Base-by-base conservation (phyloP, 192 early-diverging fungal species). In the Cetraspora pellucida region DNA sequence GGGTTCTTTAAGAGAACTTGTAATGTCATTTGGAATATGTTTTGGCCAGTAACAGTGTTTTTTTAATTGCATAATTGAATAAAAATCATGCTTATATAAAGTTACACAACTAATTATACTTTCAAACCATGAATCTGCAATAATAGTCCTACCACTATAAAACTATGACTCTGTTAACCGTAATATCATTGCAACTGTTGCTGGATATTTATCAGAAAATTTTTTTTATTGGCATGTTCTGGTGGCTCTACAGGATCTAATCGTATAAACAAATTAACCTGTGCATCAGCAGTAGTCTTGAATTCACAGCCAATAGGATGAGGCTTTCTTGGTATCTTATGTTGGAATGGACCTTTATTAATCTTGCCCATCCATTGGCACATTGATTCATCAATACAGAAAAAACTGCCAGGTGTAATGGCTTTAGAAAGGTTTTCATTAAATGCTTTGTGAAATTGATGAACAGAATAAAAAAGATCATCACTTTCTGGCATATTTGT, bases 141-240 rank as follows among this genome's bases (percentile, higher is more conserved):
- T 60, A 60, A 60, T 60, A 14, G 58, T 60, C n/a, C 58, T 60
- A 60, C 58, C 58, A 27, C 58, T 60, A 27, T 27, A 27, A 60
- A 60, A 60, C 58, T 60, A 60, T 60, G 58, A 21, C n/a, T 60
- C 58, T 60, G n/a, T 60, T 60, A 60, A 60, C n/a, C 58, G 6
- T 60, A 60, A 60, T n/a, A 60, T 27, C 8, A n/a, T 14, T 60
- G 58, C 58, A 60, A 27, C 25, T 14, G n/a, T 60, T 60, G 58
- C 16, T 60, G 58, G 58, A 60, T 10, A 10, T 50, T n/a, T n/a
- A n/a, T 7, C 47, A 10, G 47, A 60, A 60, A 60, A 23, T 60
- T 60, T 60, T 60, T 60, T 60, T 60, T n/a, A n/a, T 14, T 60
- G n/a, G 58, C 58, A 60, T 60, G n/a, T 60, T 60, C 58, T n/a